These are phyloP conservation scores for Jamesozyma spencerorum DNA, from an alignment of 805 yeast species.

Conservation along the genomic window DNA sequence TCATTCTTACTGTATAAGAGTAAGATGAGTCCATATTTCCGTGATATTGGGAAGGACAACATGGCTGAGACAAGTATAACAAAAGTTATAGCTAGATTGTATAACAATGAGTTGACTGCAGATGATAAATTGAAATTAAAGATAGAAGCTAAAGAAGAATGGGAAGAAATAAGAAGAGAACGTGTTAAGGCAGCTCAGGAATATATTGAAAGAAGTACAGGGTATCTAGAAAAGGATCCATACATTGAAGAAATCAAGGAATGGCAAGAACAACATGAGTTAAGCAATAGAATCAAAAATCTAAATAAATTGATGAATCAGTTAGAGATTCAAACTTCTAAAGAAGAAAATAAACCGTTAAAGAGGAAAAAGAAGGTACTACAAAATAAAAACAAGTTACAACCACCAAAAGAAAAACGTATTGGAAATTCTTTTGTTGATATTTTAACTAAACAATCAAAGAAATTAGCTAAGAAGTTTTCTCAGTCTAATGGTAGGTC, in stretches of 20 bases:
- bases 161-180: not conserved
- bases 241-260: not conserved
- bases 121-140: slow-evolving; percentile 2
- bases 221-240: not conserved
- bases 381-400: not conserved
- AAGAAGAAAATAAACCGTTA: no score
- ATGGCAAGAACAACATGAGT: slow-evolving; percentile 2
- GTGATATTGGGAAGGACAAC: not conserved
- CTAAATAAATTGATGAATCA: slow-evolving; percentile 2
- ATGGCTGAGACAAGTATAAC: slow-evolving; percentile 6
- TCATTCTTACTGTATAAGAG: slow-evolving; percentile 6
- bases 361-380: not conserved
- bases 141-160: slow-evolving; percentile 4
- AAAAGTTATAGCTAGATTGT: slow-evolving; percentile 5
- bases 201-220: not conserved
- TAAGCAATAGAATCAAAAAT: slow-evolving; percentile 1
- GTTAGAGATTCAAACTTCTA: slow-evolving; percentile 1
- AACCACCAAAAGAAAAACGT: not conserved
- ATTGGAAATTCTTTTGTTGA: not conserved
- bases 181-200: slow-evolving; percentile 1
- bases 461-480: slow-evolving; percentile 2
- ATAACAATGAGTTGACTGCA: slow-evolving; percentile 5
- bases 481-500: not conserved
- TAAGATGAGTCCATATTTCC: slow-evolving; percentile 5
- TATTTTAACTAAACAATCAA: slow-evolving; percentile 4